Evolutionary conservation across 78 protist species (phyloP).

Genomic region (Dictyostelium intermedium): DNA sequence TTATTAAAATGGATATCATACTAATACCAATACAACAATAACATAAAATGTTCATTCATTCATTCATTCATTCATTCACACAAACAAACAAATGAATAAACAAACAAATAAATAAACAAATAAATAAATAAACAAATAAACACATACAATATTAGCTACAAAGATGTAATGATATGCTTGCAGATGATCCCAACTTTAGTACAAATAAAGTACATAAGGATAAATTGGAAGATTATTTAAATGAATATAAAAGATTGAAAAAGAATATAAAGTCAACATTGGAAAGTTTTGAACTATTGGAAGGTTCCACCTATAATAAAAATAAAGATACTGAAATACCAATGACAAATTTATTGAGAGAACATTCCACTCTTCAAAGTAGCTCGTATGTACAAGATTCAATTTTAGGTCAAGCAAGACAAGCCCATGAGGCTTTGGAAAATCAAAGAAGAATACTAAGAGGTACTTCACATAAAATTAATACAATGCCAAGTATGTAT

Average conservation of each 20-base stretch:
- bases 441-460: constrained; percentile 71
- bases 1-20: no score
- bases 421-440: constrained; percentile 70
- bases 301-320: constrained; percentile 59
- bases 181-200: constrained; percentile 51
- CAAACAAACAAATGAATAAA: no score
- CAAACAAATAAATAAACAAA: no score
- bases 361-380: constrained; percentile 26
- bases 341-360: constrained; percentile 54
- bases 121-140: no score
- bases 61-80: no score
- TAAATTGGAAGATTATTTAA: constrained; percentile 52
- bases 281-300: constrained; percentile 16
- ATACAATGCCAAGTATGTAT: constrained; percentile 47
- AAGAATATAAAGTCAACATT: constrained; percentile 21
- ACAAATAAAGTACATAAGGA: constrained; percentile 50
- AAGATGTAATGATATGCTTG: constrained; percentile 54
- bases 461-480: constrained; percentile 44
- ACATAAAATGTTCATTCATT: no score
- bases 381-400: constrained; percentile 40
- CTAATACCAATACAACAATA: not conserved
- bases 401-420: constrained; percentile 79
- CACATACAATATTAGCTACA: not conserved
- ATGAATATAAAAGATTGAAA: constrained; percentile 48
- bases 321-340: constrained; percentile 62